Base-by-base conservation (phyloP, 768 basidiomycete species). In the Pisolithus orientalis region DNA sequence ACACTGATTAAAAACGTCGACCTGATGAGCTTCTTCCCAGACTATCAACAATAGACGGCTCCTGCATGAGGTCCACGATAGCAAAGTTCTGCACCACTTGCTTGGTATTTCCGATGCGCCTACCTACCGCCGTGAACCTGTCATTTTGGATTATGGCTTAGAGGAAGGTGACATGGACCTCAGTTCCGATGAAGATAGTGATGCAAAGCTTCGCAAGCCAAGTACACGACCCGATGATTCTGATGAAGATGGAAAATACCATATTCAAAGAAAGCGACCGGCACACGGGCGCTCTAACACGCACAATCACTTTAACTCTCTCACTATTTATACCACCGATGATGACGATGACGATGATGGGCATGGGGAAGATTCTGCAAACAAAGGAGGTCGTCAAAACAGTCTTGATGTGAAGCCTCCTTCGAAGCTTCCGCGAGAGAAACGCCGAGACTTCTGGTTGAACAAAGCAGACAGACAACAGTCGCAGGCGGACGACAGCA, bases 31-130 rank as follows among this genome's bases (percentile, higher is more conserved):
- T 16, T 44, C 32, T 28, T 13, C 43, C 4, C 59, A 91, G 87
- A 88, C 84, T 1, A 78, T 90, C 49, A 86, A 85, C 52, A 86
- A 88, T 58, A 80, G 90, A 28, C 73, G 72, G 45, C 71, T 87
- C 2, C 79, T 90, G 2, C 75, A 80, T 61, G 85, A 90, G 54
- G 71, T 91, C 13, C 86, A 87, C 61, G 70, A 85, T 57, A 73
- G 74, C 49, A 66, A 76, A 49, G 64, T 70, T 1, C 64, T 92
- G 49, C 90, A 92, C 55, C 69, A 74, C 24, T 69, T 83, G 48
- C 68, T 88, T 11, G 80, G 78, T 4, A 67, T 83, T 4, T 57
- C 59, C 3, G 63, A 69, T 3, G 58, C 61, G 48, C 65, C 56
- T 7, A 39, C 25, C 34, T 49, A 56, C 24, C n/a, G 38, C 9